Conservation (phyloP, 176 grass and related monocot genomes). For the Ananas comosus region DNA sequence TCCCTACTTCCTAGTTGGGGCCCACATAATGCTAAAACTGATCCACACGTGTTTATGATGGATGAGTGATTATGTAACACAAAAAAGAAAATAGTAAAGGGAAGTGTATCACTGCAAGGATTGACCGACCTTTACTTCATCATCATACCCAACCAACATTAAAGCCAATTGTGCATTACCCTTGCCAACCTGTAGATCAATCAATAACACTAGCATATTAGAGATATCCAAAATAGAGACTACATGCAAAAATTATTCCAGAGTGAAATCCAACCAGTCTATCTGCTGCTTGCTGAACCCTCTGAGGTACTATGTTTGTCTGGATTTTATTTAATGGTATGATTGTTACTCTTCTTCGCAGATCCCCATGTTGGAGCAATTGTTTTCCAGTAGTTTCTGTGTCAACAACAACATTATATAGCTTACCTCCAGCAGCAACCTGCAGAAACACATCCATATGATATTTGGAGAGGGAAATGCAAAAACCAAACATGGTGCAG, state of each 20-base stretch:
- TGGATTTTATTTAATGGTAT: constrained; percentile 95
- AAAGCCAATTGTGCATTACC: constrained; percentile 74
- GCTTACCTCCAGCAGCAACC: constrained; percentile 79
- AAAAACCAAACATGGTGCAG: constrained; percentile 2
- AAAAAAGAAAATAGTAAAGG: neutral
- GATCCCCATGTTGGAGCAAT: constrained; percentile 55
- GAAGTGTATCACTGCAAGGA: neutral
- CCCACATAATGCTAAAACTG: neutral
- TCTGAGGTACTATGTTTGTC: constrained; percentile 42
- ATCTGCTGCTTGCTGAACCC: constrained; percentile 63
- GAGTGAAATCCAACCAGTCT: constrained; percentile 49
- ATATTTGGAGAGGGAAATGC: constrained; percentile 13
- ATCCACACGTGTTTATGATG: neutral
- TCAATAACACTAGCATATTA: constrained; percentile 13
- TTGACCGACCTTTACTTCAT: constrained; percentile 65
- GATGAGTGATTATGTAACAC: neutral
- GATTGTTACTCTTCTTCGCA: constrained; percentile 79
- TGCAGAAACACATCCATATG: constrained; percentile 30
- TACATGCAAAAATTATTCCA: neutral
- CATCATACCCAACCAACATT: constrained; percentile 73
- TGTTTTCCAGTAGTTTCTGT: constrained; percentile 87
- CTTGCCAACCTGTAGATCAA: constrained; percentile 57
- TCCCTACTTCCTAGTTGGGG: no score
- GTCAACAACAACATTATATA: constrained; percentile 92
- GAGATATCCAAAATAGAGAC: constrained; percentile 6